These are phyloP conservation scores for Globisporangium lucens DNA, from an alignment of 352 stramenopile genomes.

Conservation along the genomic window DNA sequence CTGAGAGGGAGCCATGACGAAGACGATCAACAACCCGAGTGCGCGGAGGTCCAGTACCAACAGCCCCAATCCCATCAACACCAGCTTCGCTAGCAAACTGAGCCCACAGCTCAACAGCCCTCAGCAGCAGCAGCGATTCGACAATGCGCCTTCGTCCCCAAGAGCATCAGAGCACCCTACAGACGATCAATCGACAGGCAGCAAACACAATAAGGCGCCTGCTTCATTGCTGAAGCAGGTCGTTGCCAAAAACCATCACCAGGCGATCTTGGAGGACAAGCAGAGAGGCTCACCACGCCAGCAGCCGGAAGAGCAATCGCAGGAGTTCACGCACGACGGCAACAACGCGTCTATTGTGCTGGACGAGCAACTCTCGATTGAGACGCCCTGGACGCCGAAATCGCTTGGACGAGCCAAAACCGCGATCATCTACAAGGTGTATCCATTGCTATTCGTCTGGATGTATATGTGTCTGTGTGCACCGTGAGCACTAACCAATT, in stretches of 20 bases:
- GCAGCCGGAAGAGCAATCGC: conserved; percentile 9
- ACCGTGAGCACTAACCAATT: not conserved
- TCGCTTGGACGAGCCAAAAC: conserved; percentile 82
- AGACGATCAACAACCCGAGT: conserved; percentile 4
- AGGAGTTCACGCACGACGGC: conserved; percentile 58
- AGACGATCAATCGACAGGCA: not conserved
- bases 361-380: conserved; percentile 34
- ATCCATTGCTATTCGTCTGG: not conserved
- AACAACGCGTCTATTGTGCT: conserved; percentile 81
- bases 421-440: conserved; percentile 84
- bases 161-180: not conserved
- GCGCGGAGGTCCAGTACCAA: conserved; percentile 2
- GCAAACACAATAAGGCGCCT: conserved; percentile 7
- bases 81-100: conserved; percentile 5
- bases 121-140: not conserved
- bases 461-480: not conserved
- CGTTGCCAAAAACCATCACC: conserved; percentile 24
- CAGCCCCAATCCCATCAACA: conserved; percentile 1
- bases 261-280: conserved; percentile 5
- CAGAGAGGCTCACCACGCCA: conserved; percentile 1
- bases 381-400: conserved; percentile 82
- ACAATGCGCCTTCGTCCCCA: not conserved
- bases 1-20: not conserved
- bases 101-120: not conserved
- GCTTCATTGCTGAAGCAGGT: conserved; percentile 40